Percentiles rank a stretch among this genome's conserved stretches.
phyloP scores from a whole-genome alignment of 176 grass and related monocot genomes.

The Oryza australiensis region DNA sequence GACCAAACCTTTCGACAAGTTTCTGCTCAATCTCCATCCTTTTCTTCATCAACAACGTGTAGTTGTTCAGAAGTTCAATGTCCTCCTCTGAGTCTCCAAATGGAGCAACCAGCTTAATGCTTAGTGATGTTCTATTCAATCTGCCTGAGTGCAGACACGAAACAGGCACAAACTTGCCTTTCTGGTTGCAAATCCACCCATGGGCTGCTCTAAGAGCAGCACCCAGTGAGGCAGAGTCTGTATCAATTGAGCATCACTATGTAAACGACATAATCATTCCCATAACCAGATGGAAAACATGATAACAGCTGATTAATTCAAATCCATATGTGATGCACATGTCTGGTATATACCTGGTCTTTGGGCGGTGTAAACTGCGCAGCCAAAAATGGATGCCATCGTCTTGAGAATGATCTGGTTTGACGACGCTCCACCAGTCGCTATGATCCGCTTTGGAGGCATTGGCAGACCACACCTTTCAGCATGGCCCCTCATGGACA shows the following conservation, averaged over 20 bases:
- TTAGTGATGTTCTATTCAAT: constrained; percentile 39
- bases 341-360: constrained; percentile 56
- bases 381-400: constrained; percentile 73
- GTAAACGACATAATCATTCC: background rate
- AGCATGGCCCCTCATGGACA: constrained; percentile 84
- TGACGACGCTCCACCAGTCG: constrained; percentile 72
- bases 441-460: constrained; percentile 87
- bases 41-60: constrained; percentile 45
- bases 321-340: background rate
- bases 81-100: constrained; percentile 28
- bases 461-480: constrained; percentile 74
- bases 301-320: background rate
- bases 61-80: constrained; percentile 40
- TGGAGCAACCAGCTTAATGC: constrained; percentile 44
- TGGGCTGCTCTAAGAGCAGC: constrained; percentile 71
- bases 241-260: background rate
- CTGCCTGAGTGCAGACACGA: constrained; percentile 37
- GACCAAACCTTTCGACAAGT: constrained; percentile 42
- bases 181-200: constrained; percentile 60
- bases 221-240: constrained; percentile 69
- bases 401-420: constrained; percentile 72
- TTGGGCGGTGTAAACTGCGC: constrained; percentile 68
- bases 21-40: constrained; percentile 57
- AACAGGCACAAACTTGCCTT: constrained; percentile 46
- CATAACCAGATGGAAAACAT: background rate